Conservation (phyloP, 108 stramenopile genomes). For the Cyclotella atomus region DNA sequence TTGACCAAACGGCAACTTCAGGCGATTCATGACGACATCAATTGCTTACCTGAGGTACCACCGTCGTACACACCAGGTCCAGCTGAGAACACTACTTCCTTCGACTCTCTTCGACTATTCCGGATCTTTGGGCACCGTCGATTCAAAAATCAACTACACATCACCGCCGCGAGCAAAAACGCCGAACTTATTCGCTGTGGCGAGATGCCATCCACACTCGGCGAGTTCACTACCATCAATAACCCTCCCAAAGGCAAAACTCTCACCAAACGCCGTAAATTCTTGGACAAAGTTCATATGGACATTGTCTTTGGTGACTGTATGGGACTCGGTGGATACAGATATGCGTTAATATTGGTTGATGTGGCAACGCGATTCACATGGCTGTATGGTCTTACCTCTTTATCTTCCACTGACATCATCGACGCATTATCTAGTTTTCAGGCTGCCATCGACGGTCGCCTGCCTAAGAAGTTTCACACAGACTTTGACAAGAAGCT, state of each 20-base stretch:
- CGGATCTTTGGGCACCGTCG: background rate
- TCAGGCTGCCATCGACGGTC: background rate
- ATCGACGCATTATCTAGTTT: conserved; percentile 6
- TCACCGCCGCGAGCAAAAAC: background rate
- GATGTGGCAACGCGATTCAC: background rate
- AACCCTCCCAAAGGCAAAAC: background rate
- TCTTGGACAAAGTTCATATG: conserved; percentile 18
- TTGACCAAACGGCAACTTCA: background rate
- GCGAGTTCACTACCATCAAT: background rate
- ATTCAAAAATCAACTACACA: background rate
- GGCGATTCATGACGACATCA: background rate
- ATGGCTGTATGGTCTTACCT: background rate
- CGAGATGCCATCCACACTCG: background rate
- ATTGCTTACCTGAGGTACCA: background rate
- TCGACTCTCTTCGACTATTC: background rate
- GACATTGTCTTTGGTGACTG: conserved; percentile 13
- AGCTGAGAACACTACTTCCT: background rate
- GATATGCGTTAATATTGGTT: background rate
- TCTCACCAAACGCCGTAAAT: background rate
- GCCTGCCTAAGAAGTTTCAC: conserved; percentile 17
- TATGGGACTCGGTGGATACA: background rate
- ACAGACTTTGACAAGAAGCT: conserved; percentile 21
- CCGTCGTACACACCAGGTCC: background rate
- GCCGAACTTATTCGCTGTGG: background rate
- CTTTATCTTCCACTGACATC: background rate